A percentile compares a stretch with the other conserved stretches of the same genome.
Evolutionary conservation across 176 grass and related monocot genomes (phyloP).

Genomic region (Eragrostis curvula): DNA sequence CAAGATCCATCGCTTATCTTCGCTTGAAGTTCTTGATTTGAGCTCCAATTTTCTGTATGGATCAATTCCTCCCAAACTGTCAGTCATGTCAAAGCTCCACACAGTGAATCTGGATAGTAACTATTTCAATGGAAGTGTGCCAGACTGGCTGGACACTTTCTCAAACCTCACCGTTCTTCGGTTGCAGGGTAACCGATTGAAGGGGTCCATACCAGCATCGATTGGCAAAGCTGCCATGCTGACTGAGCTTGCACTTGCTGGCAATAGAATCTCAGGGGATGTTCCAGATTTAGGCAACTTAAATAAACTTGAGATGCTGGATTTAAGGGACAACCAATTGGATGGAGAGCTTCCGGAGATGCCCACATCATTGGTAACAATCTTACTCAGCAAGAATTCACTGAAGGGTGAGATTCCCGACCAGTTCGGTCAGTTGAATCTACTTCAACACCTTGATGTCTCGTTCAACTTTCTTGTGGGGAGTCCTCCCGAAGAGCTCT

Average conservation of each 20-base stretch:
- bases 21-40: constrained; percentile 87
- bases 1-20: constrained; percentile 85
- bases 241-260: constrained; percentile 70
- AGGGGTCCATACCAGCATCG: constrained; percentile 64
- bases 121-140: constrained; percentile 82
- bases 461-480: constrained; percentile 89
- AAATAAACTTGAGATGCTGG: constrained; percentile 79
- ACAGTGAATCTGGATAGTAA: constrained; percentile 78
- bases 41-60: constrained; percentile 94
- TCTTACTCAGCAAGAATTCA: constrained; percentile 91
- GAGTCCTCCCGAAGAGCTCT: constrained; percentile 65
- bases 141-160: constrained; percentile 77
- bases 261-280: constrained; percentile 75
- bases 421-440: constrained; percentile 64
- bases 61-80: constrained; percentile 77
- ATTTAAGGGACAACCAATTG: constrained; percentile 86
- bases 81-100: constrained; percentile 69
- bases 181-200: constrained; percentile 69
- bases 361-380: constrained; percentile 74
- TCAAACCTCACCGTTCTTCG: constrained; percentile 82
- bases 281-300: constrained; percentile 66
- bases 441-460: constrained; percentile 85
- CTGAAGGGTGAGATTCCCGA: constrained; percentile 74
- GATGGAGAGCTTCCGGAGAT: constrained; percentile 67
- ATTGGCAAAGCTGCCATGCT: constrained; percentile 69